Conservation (phyloP, 2,329 filamentous ascomycete species). For the Daldinia sp. region DNA sequence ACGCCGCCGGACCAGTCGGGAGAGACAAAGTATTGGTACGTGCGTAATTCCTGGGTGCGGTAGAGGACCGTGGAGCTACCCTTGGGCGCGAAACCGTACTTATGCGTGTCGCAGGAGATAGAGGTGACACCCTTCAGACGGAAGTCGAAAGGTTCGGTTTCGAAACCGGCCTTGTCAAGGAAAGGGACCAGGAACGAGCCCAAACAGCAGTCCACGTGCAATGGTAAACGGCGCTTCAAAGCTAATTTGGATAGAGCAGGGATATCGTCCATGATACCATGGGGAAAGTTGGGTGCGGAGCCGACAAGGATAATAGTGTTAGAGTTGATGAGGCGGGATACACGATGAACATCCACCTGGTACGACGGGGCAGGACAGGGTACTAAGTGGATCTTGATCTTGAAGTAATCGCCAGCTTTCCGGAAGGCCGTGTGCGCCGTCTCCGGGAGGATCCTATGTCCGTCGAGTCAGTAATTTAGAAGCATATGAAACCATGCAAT, state of each 20-base stretch:
- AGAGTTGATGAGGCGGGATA: constrained; percentile 86
- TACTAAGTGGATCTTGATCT: constrained; percentile 92
- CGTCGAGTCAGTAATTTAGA: background rate
- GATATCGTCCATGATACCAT: constrained; percentile 98
- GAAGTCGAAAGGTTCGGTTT: constrained; percentile 90
- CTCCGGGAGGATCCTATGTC: constrained; percentile 82
- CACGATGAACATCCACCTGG: constrained; percentile 80
- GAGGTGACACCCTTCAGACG: constrained; percentile 91
- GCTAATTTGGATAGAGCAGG: constrained; percentile 83
- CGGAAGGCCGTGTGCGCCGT: constrained; percentile 96
- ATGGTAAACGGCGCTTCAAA: constrained; percentile 77
- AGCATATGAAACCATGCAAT: background rate
- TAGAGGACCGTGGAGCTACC: constrained; percentile 95
- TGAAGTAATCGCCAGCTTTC: constrained; percentile 95
- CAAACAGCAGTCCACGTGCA: constrained; percentile 97
- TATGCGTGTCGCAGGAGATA: constrained; percentile 97
- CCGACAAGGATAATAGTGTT: constrained; percentile 95
- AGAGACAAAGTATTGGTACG: constrained; percentile 95
- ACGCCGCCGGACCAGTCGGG: constrained; percentile 96
- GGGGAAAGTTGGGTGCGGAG: constrained; percentile 95
- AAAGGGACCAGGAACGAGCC: constrained; percentile 95
- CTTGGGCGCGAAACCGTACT: constrained; percentile 98
- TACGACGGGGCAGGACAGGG: constrained; percentile 84
- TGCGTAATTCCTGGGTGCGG: constrained; percentile 78
- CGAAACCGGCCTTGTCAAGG: constrained; percentile 92